These are phyloP conservation scores for Termitomyces sp. DNA, from an alignment of 768 basidiomycete genomes.

Conservation along the genomic window DNA sequence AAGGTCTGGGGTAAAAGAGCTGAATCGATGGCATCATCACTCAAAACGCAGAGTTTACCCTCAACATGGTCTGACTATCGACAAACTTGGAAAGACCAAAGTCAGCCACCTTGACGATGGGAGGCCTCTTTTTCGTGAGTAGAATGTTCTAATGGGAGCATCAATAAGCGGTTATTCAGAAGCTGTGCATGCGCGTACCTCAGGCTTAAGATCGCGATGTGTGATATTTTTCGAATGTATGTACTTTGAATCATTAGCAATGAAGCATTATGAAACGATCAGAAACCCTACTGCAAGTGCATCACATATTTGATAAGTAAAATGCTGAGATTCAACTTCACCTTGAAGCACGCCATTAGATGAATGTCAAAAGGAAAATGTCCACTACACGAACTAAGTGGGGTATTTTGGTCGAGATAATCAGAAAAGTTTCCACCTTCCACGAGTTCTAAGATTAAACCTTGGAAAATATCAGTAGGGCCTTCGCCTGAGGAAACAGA, in stretches of 20 bases:
- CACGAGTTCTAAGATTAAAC: constrained; percentile 78
- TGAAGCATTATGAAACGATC: neutral
- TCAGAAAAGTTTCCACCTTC: constrained; percentile 86
- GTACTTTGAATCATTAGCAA: constrained; percentile 32
- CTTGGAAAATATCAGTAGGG: constrained; percentile 24
- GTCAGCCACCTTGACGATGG: constrained; percentile 85
- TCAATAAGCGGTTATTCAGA: neutral
- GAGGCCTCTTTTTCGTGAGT: constrained; percentile 62
- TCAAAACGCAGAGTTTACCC: constrained; percentile 35
- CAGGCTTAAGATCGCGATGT: constrained; percentile 93
- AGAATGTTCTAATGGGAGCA: constrained; percentile 62
- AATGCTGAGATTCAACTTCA: constrained; percentile 55
- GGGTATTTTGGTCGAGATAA: constrained; percentile 56
- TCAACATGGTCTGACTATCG: constrained; percentile 69
- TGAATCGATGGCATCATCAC: neutral
- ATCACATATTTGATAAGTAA: constrained; percentile 83
- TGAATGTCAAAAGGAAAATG: neutral
- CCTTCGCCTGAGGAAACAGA: neutral
- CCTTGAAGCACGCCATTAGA: constrained; percentile 23
- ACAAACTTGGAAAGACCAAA: constrained; percentile 93
- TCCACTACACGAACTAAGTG: constrained; percentile 47
- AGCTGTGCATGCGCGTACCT: constrained; percentile 34
- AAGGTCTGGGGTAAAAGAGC: constrained; percentile 53
- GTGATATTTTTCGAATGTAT: constrained; percentile 73
- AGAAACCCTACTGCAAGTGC: constrained; percentile 55